Conservation (phyloP, 345 rosid species). For the Moricandia moricandioides region DNA sequence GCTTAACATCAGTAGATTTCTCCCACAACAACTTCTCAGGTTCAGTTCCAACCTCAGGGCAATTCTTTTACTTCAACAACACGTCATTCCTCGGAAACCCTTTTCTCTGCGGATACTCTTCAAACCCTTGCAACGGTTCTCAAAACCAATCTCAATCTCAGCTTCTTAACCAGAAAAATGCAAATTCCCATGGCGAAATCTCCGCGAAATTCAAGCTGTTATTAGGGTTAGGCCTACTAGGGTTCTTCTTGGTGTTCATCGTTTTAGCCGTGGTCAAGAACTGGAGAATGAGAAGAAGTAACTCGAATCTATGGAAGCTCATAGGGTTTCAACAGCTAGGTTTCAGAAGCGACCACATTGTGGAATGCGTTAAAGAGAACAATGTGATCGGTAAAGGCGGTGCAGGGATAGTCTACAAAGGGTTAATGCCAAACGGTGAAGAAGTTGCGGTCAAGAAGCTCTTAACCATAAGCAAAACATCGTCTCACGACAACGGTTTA, state of each 20-base stretch:
- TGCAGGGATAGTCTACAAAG: conserved; percentile 84
- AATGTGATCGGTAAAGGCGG: conserved; percentile 89
- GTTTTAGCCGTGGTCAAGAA: conserved; percentile 66
- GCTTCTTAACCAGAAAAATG: conserved; percentile 31
- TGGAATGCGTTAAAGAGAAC: conserved; percentile 89
- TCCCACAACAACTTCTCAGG: conserved; percentile 86
- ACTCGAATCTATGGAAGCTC: conserved; percentile 69
- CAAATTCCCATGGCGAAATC: conserved; percentile 29
- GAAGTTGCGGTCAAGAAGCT: conserved; percentile 88
- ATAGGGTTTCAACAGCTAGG: conserved; percentile 80
- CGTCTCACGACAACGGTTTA: conserved; percentile 78
- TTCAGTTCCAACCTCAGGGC: conserved; percentile 71
- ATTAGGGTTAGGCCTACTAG: conserved; percentile 65
- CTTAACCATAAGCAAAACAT: conserved; percentile 57
- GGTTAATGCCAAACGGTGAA: conserved; percentile 78
- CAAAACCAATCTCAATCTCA: conserved; percentile 34
- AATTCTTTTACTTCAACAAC: conserved; percentile 70
- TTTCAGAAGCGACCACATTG: conserved; percentile 62
- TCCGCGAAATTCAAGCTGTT: conserved; percentile 67
- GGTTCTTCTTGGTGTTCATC: conserved; percentile 67
- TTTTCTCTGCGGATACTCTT: conserved; percentile 71
- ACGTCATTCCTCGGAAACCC: conserved; percentile 82
- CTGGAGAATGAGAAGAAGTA: conserved; percentile 35
- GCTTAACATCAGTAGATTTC: conserved; percentile 78
- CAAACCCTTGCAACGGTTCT: conserved; percentile 55